Evolutionary conservation across 2,329 filamentous ascomycete genomes (phyloP), one percentile per base, ranked within the genome.

Genomic region (Aspergillus spinulosporus): DNA sequence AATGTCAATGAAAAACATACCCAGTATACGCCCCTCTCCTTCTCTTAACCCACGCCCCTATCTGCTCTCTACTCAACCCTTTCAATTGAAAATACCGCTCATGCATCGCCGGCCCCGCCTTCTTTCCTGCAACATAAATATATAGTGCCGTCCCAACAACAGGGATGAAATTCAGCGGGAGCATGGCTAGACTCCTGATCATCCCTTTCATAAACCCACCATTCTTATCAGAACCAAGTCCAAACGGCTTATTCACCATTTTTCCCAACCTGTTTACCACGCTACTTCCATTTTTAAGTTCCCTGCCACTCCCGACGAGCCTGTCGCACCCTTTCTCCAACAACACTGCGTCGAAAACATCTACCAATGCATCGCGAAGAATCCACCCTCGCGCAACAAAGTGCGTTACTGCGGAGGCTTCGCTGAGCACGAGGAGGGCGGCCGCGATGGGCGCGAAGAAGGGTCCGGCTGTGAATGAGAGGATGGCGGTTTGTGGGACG

Each of bases 161-260:
- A 0, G 93, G 93, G 51, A 97, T 92, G 70, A 96, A 92, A 77
- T 97, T 97, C 59, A 97, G 81, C 8, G 93, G 92, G 42, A 96
- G 80, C 70, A 95, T 94, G 76, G 96, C 84, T 61, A 96, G 70
- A 66, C 93, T 93, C 43, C 90, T 81, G 39, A 96, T 76, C 44
- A 96, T 74, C 5, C 87, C 85, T 4, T 15, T 8, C 8, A 37
- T 8, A 8, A 32, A 65, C 74, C 74, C 1, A 81, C 81, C 58
- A 80, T 77, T 26, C 37, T 45, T 6, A 56, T 47, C 15, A 6
- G 21, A 21, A 21, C 21, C 21, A 21, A 21, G 21, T 21, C 37
- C 31, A 52, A 86, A 82, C 0, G 82, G 83, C 63, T 78, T 82
- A 62, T 77, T 79, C 36, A 83, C 68, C 48, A 85, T 66, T 65